Percentiles rank a stretch among this genome's conserved stretches.
Conservation (phyloP, 352 stramenopile species). For the Saprolegnia diclina region DNA sequence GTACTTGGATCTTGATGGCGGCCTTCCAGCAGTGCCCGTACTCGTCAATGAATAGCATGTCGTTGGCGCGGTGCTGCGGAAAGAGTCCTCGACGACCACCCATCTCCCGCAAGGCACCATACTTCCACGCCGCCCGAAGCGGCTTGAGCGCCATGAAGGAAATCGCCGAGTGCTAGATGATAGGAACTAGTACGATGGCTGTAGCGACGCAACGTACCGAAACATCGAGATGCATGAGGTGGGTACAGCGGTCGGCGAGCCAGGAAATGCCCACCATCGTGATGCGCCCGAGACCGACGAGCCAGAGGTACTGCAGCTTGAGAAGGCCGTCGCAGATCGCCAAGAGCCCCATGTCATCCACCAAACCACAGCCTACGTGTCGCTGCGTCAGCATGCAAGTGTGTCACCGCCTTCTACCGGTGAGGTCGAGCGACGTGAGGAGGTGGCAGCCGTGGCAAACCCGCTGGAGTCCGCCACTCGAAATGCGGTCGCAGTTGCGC, state of each 20-base stretch:
- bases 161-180: conserved; percentile 22
- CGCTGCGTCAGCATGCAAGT: background rate
- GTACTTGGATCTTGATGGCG: conserved; percentile 51
- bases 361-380: conserved; percentile 38
- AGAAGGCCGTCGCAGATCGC: conserved; percentile 49
- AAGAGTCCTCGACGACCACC: conserved; percentile 71
- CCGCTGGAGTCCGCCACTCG: conserved; percentile 38
- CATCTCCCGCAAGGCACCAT: conserved; percentile 36
- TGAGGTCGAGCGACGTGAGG: conserved; percentile 74
- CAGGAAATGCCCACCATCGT: conserved; percentile 76
- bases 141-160: conserved; percentile 43
- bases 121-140: conserved; percentile 55
- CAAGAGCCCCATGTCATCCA: conserved; percentile 80
- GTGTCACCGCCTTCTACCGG: conserved; percentile 27
- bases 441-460: conserved; percentile 45
- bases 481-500: conserved; percentile 37
- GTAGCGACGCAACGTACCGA: conserved; percentile 36
- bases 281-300: conserved; percentile 57
- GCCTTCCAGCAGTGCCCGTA: conserved; percentile 74
- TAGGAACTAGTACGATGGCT: conserved; percentile 31
- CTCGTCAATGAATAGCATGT: conserved; percentile 81
- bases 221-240: conserved; percentile 56
- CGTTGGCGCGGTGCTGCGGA: conserved; percentile 61
- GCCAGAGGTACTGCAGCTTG: conserved; percentile 56
- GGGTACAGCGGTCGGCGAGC: conserved; percentile 72